Evolutionary conservation across 176 grass and related monocot species (phyloP).

Genomic region (Cocos nucifera): DNA sequence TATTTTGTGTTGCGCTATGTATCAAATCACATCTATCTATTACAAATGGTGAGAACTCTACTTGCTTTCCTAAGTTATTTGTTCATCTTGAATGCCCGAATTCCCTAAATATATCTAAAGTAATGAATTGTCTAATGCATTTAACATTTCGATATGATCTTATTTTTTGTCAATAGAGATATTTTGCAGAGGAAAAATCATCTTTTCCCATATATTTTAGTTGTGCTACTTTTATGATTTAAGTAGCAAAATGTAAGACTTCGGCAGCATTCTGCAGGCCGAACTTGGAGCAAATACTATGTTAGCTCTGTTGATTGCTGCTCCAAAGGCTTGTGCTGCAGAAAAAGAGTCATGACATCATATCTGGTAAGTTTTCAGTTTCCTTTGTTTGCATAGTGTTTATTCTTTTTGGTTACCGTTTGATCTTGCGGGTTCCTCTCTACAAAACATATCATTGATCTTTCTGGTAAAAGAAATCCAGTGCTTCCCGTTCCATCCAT

Average conservation of each 20-base stretch:
- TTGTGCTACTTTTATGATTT: too few species aligned
- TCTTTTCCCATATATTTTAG: too few species aligned
- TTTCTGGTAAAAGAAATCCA: slow-evolving; percentile 69
- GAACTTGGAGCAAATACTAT: slow-evolving; percentile 80
- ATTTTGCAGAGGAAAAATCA: too few species aligned
- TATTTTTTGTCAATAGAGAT: too few species aligned
- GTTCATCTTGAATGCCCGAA: too few species aligned
- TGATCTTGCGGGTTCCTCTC: slow-evolving; percentile 49
- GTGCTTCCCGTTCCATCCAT: slow-evolving; percentile 73
- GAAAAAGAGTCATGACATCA: slow-evolving; percentile 68
- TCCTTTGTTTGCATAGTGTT: slow-evolving; percentile 11
- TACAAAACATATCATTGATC: slow-evolving; percentile 93
- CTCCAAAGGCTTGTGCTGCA: slow-evolving; percentile 87
- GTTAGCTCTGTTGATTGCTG: slow-evolving; percentile 88
- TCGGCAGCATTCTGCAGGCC: slow-evolving; percentile 31
- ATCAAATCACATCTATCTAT: too few species aligned
- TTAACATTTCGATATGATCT: too few species aligned
- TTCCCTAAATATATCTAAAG: too few species aligned
- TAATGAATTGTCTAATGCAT: too few species aligned
- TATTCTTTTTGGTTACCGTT: not conserved
- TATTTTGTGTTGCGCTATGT: too few species aligned
- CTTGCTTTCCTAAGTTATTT: too few species aligned
- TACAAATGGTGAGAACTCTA: too few species aligned
- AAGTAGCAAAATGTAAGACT: slow-evolving; percentile 1
- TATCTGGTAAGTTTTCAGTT: not conserved